Percentiles rank a stretch among this genome's conserved stretches.
Evolutionary conservation across 176 grass and related monocot genomes (phyloP).

Genomic region (barley (Hordeum vulgare)): DNA sequence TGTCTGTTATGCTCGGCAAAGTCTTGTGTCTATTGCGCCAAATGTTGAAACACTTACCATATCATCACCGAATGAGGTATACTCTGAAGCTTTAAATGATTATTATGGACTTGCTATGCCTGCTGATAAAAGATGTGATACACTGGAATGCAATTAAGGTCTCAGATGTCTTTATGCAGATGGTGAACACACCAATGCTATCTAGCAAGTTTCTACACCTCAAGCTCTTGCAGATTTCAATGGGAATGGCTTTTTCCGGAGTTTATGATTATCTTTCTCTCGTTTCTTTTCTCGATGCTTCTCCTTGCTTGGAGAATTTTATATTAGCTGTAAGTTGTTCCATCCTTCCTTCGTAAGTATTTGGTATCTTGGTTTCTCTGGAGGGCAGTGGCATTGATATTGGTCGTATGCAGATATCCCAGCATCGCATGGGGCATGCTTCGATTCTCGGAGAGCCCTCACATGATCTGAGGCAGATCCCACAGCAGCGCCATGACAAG

Average conservation of each 20-base stretch:
- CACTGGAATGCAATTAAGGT: no score
- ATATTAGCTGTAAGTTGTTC: constrained; percentile 10
- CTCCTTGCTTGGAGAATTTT: constrained; percentile 1
- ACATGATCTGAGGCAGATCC: not conserved
- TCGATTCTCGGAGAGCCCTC: not conserved
- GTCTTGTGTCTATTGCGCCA: not conserved
- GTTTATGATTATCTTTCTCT: constrained; percentile 19
- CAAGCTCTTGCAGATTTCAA: not conserved
- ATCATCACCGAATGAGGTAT: not conserved
- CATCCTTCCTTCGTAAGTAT: not conserved
- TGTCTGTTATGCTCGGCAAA: not conserved
- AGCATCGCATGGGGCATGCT: not conserved
- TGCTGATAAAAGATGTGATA: no score
- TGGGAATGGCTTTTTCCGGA: no score
- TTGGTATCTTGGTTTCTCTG: no score
- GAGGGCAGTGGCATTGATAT: no score
- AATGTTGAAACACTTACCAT: constrained; percentile 15
- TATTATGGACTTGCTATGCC: no score
- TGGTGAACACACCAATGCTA: not conserved
- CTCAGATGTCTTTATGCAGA: not conserved
- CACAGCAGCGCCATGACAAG: not conserved
- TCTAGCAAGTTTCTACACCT: constrained; percentile 15
- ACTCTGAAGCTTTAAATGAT: no score
- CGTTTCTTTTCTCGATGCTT: constrained; percentile 5
- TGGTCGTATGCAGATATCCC: no score